Base-by-base conservation (phyloP, 192 early-diverging fungal genomes). In the Backusella sp. region DNA sequence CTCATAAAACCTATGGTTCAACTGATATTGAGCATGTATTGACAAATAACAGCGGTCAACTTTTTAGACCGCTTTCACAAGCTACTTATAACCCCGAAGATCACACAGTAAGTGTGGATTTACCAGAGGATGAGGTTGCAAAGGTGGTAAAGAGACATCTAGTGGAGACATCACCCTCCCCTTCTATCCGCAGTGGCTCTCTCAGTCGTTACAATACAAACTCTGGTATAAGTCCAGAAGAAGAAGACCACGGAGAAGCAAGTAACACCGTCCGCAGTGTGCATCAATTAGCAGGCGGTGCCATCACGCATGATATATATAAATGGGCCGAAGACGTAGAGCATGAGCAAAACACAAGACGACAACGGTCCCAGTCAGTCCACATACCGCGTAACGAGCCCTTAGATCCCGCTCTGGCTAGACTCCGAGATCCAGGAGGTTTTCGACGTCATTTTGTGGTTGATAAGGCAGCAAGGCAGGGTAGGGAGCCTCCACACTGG, bases 261-360 rank as follows among this genome's bases (percentile, higher is more conserved):
- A 66, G 73, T 14, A 56, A 74, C 71, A 44, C 75, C 73, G 32
- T 76, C 75, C 67, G 79, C 9, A 85, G 76, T 21, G 79, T 82
- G 19, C 88, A 90, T 76, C 88, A 84, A 46, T 74, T 94, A 32
- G 85, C 87, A 23, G 91, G 91, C 35, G 94, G 92, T 35, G 91
- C 93, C 73, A 93, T 92, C 73, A 95, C 96, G 4, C 90, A 93
- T 69, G 91, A 95, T 69, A 92, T 98, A 72, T 98, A 98, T 81
- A 91, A 94, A 83, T 96, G 94, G 93, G 87, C 91, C 23, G 90
- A 96, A 59, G 87, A 91, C 73, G 79, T 90, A 41, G 89, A 91
- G 44, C 86, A 82, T 68, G 85, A 85, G 49, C 83, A 85, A 73
- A 37, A 41, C 21, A 66, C 66, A 49, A 23, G 74, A 73, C 59